Evolutionary conservation across 495 filamentous ascomycete genomes (phyloP), one percentile per base, ranked within the genome.

Genomic region (Xylaria telfairii): DNA sequence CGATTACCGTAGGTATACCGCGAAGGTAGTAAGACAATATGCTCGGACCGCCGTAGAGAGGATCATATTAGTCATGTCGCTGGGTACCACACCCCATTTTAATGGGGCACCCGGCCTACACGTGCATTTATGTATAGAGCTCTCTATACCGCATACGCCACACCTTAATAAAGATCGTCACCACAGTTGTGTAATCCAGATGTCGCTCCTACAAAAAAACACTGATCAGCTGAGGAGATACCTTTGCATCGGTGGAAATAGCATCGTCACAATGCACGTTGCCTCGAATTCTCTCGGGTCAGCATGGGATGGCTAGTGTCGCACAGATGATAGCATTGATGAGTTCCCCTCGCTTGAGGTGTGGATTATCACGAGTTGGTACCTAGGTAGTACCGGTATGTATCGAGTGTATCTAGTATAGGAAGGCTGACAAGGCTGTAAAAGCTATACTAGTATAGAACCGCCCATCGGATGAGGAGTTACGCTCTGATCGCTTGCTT

Each of bases 381-480:
- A 21, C 9, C 30, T 17, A 21, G n/a, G n/a, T n/a, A n/a, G n/a
- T n/a, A n/a, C n/a, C n/a, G n/a, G 56, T 37, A 59, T 13, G 12
- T 49, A 30, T 65, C 62, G 6, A 28, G n/a, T 41, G 28, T 13
- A 49, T 47, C n/a, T 66, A 19, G n/a, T n/a, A n/a, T n/a, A n/a
- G 4, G 34, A 54, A 66, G 30, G 46, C 47, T 66, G 64, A 66
- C 34, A 54, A 66, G 64, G 64, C 64, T 54, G 47, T 5, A 41
- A 12, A 49, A 9, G 28, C 24, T 34, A n/a, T n/a, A n/a, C n/a
- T n/a, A n/a, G n/a, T n/a, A n/a, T n/a, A 65, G 24, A 21, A 49
- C 28, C 17, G 17, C 13, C 42, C 4, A 15, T n/a, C 28, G 24
- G 8, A n/a, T 32, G 21, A 53, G 12, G n/a, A 26, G 12, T 0